A percentile compares a stretch with the other conserved stretches of the same genome.
Evolutionary conservation across 2,329 filamentous ascomycete genomes (phyloP).

Genomic region (Claviceps sp.): DNA sequence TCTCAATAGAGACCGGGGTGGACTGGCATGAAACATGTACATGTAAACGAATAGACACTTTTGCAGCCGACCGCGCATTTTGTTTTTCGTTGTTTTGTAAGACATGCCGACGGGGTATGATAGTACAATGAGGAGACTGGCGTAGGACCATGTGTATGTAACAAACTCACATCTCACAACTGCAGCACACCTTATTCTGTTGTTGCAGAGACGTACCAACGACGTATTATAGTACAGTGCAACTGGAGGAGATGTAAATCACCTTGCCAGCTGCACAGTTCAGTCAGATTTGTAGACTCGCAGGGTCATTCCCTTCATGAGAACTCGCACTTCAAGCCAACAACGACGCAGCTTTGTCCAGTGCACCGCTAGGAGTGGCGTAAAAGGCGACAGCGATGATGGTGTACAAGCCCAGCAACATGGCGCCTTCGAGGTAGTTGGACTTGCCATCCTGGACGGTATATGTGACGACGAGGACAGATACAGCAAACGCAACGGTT

Average conservation of each 20-base stretch:
- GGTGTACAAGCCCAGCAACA: slow-evolving; percentile 42
- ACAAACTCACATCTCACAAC: not conserved
- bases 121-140: no score
- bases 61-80: no score
- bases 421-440: slow-evolving; percentile 72
- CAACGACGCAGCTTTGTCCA: slow-evolving; percentile 21
- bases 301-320: not conserved
- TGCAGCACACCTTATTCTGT: not conserved
- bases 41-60: no score
- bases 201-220: not conserved
- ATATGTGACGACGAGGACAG: slow-evolving; percentile 62
- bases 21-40: no score
- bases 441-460: slow-evolving; percentile 71
- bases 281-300: no score
- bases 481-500: slow-evolving; percentile 65
- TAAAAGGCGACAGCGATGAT: slow-evolving; percentile 51
- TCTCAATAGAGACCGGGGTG: not conserved
- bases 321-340: not conserved
- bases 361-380: slow-evolving; percentile 35
- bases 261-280: no score
- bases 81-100: no score
- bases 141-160: no score
- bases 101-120: no score
- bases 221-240: slow-evolving; percentile 26
- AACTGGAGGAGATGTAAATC: slow-evolving; percentile 37